Evolutionary conservation across 179 eudicot genomes (phyloP), one percentile per base, ranked within the genome.

Genomic region (Heliamphora pulchella): DNA sequence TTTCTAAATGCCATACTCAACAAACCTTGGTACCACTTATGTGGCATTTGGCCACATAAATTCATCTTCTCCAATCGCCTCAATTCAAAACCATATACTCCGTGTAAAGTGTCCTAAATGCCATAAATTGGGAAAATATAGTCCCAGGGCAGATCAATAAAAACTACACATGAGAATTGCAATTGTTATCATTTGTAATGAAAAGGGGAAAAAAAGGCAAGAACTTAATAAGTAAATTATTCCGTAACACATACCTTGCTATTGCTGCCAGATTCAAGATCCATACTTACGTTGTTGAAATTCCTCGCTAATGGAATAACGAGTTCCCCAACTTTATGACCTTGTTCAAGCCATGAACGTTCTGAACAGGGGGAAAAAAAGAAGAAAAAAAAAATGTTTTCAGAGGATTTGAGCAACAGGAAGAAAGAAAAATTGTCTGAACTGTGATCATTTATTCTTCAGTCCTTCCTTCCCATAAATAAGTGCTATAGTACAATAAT

Each of bases 311-410:
- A 83, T 22, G 99, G 99, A 86, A 96, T 87, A 63, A 94, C 89
- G 63, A 88, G 98, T 83, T 94, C 97, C 44, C 99, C 99, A 62
- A 96, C 91, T 84, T 88, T 90, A 81, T 88, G 97, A 70, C 99
- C 99, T 96, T 92, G 93, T 78, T 90, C 91, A 89, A 92, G 91
- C 97, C 97, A 96, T 67, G 89, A 87, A 18, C 99, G 90, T 82
- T 96, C 99, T 96, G 89, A 67, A 20, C 64, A 41, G 41, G 57
- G 31, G 31, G 2, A 9, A 39, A 57, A 57, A 63, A 75, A 14
- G 10, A 14, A 51, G 81, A 17, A 43, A 17, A 55, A 8, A 66
- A 10, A 14, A 44, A 61, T 10, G n/a, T 18, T 65, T 50, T 55
- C 39, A 20, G 5, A 74, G 2, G 50, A 46, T 3, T 14, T n/a